These are phyloP conservation scores for Senecio squalidus DNA, from an alignment of 140 eudicot genomes.

Conservation along the genomic window DNA sequence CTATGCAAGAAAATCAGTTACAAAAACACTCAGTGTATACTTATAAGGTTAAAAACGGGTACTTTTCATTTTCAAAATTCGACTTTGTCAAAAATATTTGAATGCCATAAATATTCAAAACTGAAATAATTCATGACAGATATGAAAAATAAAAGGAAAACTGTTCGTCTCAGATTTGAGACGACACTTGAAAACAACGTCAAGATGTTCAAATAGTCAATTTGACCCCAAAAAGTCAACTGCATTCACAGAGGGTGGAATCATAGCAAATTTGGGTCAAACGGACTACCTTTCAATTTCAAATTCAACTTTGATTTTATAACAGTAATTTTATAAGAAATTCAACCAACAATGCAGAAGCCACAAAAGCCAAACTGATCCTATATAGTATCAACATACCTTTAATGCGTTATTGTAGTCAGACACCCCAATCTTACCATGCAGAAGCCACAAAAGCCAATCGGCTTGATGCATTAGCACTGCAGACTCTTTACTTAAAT, in stretches of 20 bases:
- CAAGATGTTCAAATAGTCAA: slow-evolving; percentile 4
- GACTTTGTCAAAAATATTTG: not conserved
- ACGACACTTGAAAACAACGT: not conserved
- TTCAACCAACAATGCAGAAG: not conserved
- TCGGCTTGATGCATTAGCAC: slow-evolving; percentile 94
- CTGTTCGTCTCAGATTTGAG: too few species aligned
- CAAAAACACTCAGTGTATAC: not conserved
- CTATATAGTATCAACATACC: slow-evolving; percentile 27
- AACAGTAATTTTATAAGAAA: not conserved
- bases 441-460: slow-evolving; percentile 98
- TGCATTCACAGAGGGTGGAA: not conserved
- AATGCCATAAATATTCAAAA: too few species aligned
- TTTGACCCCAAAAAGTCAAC: slow-evolving; percentile 13
- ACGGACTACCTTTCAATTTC: not conserved
- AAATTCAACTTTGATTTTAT: slow-evolving; percentile 1
- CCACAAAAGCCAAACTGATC: slow-evolving; percentile 1
- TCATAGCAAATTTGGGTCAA: slow-evolving; percentile 12
- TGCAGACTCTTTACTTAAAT: slow-evolving; percentile 52
- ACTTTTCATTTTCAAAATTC: slow-evolving; percentile 2
- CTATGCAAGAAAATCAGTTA: slow-evolving; percentile 30
- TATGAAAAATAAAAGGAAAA: too few species aligned
- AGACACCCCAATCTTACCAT: slow-evolving; percentile 92
- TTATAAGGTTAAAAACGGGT: slow-evolving; percentile 5
- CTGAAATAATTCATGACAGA: not conserved
- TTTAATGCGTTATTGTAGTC: slow-evolving; percentile 96